Conservation (phyloP, 441 rosid genomes). For the Macaranga tanarius region DNA sequence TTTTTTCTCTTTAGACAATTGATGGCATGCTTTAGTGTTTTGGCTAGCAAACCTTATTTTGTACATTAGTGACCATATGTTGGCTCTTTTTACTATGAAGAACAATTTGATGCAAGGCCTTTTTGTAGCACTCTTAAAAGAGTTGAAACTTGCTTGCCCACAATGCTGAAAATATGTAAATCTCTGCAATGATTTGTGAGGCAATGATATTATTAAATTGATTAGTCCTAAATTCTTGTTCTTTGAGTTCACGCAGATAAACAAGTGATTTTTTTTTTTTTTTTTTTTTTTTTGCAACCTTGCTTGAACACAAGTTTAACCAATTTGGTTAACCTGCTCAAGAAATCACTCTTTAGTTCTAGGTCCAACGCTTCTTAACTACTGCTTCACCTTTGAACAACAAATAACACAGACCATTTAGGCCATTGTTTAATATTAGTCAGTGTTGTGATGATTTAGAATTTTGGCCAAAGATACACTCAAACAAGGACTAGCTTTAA, state of each 20-base stretch:
- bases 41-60: too few species aligned
- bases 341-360: background rate
- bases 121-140: too few species aligned
- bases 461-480: background rate
- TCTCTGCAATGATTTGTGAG: background rate
- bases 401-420: background rate
- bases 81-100: too few species aligned
- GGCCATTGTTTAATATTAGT: background rate
- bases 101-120: too few species aligned
- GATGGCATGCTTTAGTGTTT: background rate
- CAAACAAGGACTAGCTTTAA: background rate
- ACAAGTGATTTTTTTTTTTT: background rate
- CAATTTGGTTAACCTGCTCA: background rate
- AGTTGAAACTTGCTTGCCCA: too few species aligned
- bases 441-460: background rate
- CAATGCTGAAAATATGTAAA: background rate
- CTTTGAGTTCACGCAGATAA: background rate
- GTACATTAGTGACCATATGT: too few species aligned
- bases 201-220: background rate
- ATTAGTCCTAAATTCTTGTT: background rate
- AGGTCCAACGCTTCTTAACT: background rate
- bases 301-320: background rate
- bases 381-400: background rate
- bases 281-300: background rate
- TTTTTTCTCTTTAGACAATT: conserved; percentile 1